phyloP scores from a whole-genome alignment of 768 basidiomycete species.

The Lepiota brunneoincarnata region DNA sequence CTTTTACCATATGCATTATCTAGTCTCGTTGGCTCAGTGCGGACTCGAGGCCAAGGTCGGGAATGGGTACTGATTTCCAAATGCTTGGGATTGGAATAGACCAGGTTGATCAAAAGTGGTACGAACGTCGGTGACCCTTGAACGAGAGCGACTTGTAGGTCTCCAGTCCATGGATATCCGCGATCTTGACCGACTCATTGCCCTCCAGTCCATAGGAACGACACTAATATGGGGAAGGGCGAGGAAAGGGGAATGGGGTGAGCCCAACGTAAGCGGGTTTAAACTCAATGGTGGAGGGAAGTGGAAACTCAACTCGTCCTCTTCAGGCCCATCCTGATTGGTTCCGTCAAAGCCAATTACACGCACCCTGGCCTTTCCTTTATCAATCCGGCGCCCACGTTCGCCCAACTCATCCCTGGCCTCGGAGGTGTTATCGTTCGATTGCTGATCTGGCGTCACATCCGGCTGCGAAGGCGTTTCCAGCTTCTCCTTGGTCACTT shows the following conservation, averaged over 20 bases:
- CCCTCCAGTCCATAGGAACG: conserved; percentile 89
- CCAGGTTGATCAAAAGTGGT: conserved; percentile 47
- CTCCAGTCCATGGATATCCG: conserved; percentile 93
- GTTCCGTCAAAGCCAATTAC: conserved; percentile 81
- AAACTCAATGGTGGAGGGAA: conserved; percentile 3
- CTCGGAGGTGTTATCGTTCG: conserved; percentile 19
- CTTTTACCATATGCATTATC: conserved; percentile 11
- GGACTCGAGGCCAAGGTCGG: conserved; percentile 26
- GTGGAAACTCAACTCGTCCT: conserved; percentile 61
- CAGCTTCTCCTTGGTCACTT: conserved; percentile 10
- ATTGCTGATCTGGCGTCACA: conserved; percentile 16
- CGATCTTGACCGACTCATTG: conserved; percentile 87
- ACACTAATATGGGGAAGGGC: conserved; percentile 32
- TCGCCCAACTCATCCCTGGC: conserved; percentile 32
- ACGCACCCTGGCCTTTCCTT: conserved; percentile 74
- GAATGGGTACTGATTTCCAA: conserved; percentile 47
- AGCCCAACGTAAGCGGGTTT: conserved; percentile 11
- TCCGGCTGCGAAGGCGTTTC: conserved; percentile 16
- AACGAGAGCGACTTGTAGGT: conserved; percentile 73
- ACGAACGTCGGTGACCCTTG: conserved; percentile 62
- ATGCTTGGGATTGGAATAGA: conserved; percentile 24
- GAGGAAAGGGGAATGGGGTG: neutral
- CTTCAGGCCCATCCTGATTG: conserved; percentile 68
- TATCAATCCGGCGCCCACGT: conserved; percentile 75
- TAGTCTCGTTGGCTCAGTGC: conserved; percentile 5